A percentile compares a stretch with the other conserved stretches of the same genome.
Conservation (phyloP, 768 basidiomycete genomes). For the Leccinellum rugosiceps region DNA sequence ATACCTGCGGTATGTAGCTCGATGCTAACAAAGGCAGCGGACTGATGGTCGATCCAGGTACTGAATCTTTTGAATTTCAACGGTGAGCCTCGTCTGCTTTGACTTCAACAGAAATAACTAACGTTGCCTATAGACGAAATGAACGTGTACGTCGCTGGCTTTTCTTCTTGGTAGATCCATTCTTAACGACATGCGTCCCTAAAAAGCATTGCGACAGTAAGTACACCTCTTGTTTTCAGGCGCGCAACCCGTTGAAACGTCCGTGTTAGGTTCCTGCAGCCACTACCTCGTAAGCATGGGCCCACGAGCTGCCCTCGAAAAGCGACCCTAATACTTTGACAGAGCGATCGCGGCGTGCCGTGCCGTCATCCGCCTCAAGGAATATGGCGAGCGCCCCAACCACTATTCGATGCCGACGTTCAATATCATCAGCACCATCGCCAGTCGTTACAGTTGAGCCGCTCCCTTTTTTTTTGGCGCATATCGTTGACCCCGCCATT, state of each 20-base stretch:
- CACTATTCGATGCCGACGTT: constrained; percentile 18
- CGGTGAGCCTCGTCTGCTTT: constrained; percentile 12
- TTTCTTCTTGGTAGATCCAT: not conserved
- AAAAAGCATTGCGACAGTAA: constrained; percentile 24
- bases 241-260: not conserved
- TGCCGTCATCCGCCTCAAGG: constrained; percentile 60
- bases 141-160: constrained; percentile 20
- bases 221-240: not conserved
- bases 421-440: constrained; percentile 19
- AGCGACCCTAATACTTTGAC: constrained; percentile 4
- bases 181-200: not conserved
- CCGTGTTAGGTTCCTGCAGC: constrained; percentile 57
- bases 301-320: not conserved
- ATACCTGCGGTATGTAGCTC: constrained; percentile 55
- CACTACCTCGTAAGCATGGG: constrained; percentile 50
- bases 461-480: not conserved
- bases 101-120: not conserved
- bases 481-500: not conserved
- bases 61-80: constrained; percentile 26
- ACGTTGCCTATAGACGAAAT: constrained; percentile 19
- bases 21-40: not conserved
- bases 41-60: constrained; percentile 13
- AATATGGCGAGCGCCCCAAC: constrained; percentile 40
- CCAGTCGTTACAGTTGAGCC: constrained; percentile 18
- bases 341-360: constrained; percentile 53